phyloP scores from a whole-genome alignment of 1,139 yeast genomes.

The Nakaseomyces delphensis region DNA sequence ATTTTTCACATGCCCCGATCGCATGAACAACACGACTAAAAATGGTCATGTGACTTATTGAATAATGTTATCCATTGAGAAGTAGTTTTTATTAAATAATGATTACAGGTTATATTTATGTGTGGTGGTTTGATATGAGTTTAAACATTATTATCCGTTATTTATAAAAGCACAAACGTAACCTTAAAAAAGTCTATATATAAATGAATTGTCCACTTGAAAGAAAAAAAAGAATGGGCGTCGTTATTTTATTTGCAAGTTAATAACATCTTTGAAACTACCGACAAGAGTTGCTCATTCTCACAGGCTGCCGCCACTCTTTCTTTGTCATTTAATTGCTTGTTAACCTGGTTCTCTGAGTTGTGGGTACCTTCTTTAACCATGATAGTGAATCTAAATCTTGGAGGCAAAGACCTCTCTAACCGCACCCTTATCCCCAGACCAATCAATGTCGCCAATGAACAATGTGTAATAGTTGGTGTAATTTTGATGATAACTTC shows the following conservation, averaged over 20 bases:
- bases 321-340: constrained; percentile 94
- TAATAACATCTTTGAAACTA: constrained; percentile 83
- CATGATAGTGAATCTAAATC: constrained; percentile 70
- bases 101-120: no score
- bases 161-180: no score
- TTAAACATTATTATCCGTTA: no score
- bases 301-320: constrained; percentile 98
- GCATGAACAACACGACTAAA: no score
- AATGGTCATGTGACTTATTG: no score
- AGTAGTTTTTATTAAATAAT: no score
- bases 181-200: no score
- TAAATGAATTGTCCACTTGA: no score
- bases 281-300: constrained; percentile 80
- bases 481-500: constrained; percentile 79
- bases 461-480: constrained; percentile 96
- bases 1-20: neutral
- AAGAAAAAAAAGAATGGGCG: no score
- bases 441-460: constrained; percentile 91
- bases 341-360: constrained; percentile 90
- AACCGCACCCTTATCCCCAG: constrained; percentile 87
- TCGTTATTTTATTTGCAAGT: constrained; percentile 45
- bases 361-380: constrained; percentile 92
- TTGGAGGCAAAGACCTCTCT: constrained; percentile 78
- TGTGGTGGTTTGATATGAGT: no score
- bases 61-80: no score